phyloP scores from a whole-genome alignment of 2,329 filamentous ascomycete species.

The Pestalotiopsis fici region DNA sequence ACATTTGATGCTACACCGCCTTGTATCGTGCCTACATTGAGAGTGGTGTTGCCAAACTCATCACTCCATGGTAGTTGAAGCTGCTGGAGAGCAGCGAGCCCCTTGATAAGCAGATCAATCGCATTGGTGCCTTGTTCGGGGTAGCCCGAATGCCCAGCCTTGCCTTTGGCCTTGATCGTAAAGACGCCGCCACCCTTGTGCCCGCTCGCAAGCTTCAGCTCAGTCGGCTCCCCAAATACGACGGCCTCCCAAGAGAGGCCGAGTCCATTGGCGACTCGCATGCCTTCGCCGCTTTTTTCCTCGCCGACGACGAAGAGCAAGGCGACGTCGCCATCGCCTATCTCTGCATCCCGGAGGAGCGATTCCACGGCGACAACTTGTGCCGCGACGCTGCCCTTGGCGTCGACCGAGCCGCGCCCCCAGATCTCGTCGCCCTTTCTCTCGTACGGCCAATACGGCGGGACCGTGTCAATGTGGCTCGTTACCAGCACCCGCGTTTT shows the following conservation, averaged over 20 bases:
- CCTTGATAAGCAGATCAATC: constrained; percentile 2
- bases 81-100: background rate
- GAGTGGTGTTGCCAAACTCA: constrained; percentile 2
- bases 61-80: background rate
- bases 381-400: constrained; percentile 43
- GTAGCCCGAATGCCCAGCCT: constrained; percentile 40
- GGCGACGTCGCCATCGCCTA: constrained; percentile 41
- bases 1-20: constrained; percentile 10
- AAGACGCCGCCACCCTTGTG: constrained; percentile 71
- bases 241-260: constrained; percentile 58
- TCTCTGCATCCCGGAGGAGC: constrained; percentile 29
- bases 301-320: constrained; percentile 65
- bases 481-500: constrained; percentile 54
- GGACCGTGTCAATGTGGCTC: constrained; percentile 67
- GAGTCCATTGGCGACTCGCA: constrained; percentile 52
- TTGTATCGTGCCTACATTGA: constrained; percentile 6
- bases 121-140: constrained; percentile 7
- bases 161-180: constrained; percentile 60
- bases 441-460: constrained; percentile 44
- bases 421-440: constrained; percentile 15
- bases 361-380: constrained; percentile 55
- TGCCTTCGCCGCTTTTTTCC: constrained; percentile 67
- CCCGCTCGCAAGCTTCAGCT: constrained; percentile 67
- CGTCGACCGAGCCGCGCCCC: constrained; percentile 9
- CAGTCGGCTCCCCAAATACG: constrained; percentile 75